phyloP scores from a whole-genome alignment of 768 basidiomycete species.

The Tricholoma sp. region DNA sequence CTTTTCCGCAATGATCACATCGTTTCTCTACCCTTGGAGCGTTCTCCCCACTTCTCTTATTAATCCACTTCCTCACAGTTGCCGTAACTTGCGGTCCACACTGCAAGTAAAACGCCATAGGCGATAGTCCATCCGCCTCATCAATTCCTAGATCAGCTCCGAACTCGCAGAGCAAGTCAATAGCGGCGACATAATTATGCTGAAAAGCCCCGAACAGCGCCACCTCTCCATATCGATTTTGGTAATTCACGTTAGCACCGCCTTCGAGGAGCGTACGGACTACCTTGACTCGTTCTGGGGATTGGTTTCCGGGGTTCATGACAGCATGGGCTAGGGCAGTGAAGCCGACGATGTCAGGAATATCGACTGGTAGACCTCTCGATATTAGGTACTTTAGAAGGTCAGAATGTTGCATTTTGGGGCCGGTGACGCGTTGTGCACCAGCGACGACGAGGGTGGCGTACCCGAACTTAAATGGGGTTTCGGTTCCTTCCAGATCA shows the following conservation, averaged over 20 bases:
- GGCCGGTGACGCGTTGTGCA: slow-evolving; percentile 26
- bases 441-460: slow-evolving; percentile 35
- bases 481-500: slow-evolving; percentile 34
- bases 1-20: slow-evolving; percentile 35
- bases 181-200: slow-evolving; percentile 20
- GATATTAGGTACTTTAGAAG: slow-evolving; percentile 37
- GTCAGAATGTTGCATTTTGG: slow-evolving; percentile 24
- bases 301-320: slow-evolving; percentile 12
- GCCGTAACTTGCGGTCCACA: slow-evolving; percentile 43
- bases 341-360: slow-evolving; percentile 41
- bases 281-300: slow-evolving; percentile 21
- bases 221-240: slow-evolving; percentile 44
- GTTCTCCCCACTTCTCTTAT: slow-evolving; percentile 38
- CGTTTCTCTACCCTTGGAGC: slow-evolving; percentile 38
- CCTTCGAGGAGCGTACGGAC: slow-evolving; percentile 34
- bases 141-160: slow-evolving; percentile 38
- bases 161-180: slow-evolving; percentile 46
- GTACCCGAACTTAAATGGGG: slow-evolving; percentile 39
- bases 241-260: slow-evolving; percentile 46
- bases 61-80: slow-evolving; percentile 39
- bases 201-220: slow-evolving; percentile 32
- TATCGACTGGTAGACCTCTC: slow-evolving; percentile 33
- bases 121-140: slow-evolving; percentile 35
- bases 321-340: slow-evolving; percentile 47
- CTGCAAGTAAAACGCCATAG: slow-evolving; percentile 22